Evolutionary conservation across 2,329 filamentous ascomycete genomes (phyloP), one percentile per base, ranked within the genome.

Genomic region (Rasamsonia emersonii): DNA sequence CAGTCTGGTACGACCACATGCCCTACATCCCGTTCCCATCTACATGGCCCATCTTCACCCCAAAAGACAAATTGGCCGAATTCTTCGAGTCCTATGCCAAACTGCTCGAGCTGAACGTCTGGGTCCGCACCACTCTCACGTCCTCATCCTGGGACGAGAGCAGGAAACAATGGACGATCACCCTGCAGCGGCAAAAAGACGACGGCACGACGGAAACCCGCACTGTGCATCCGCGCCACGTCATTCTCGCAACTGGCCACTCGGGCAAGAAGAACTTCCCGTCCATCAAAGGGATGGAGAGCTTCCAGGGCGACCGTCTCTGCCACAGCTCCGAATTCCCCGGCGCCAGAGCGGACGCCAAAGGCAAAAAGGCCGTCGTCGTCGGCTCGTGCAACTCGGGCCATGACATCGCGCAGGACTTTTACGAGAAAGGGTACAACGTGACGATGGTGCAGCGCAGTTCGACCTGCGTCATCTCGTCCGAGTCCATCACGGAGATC

Each of bases 361-460:
- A 62, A 11, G 69, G 69, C 1, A 78, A 76, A 49, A 77, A 72
- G 38, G 78, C 73, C 0, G 58, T 82, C 2, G 71, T 85, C 0
- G 65, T 84, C 0, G 80, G 79, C 2, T 76, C 73, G 2, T 80
- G 78, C 52, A 83, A 82, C 53, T 80, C 75, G 0, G 75, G 66
- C 4, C 76, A 81, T 43, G 79, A 83, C 40, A 82, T 82, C 34
- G 72, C 75, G 0, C 77, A 82, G 35, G 75, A 82, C 40, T 82
- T 70, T 44, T 66, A 71, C 20, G 77, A 82, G 43, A 73, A 75
- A 30, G 80, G 79, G 0, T 77, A 77, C 39, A 62, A 73, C 3
- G 71, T 82, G 1, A 84, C 79, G 0, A 77, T 85, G 53, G 67
- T 85, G 0, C 81, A 85, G 54, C 70, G 80, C 3, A 75, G 71